phyloP scores from a whole-genome alignment of 2,329 filamentous ascomycete species.

The Botryotinia narcissicola region DNA sequence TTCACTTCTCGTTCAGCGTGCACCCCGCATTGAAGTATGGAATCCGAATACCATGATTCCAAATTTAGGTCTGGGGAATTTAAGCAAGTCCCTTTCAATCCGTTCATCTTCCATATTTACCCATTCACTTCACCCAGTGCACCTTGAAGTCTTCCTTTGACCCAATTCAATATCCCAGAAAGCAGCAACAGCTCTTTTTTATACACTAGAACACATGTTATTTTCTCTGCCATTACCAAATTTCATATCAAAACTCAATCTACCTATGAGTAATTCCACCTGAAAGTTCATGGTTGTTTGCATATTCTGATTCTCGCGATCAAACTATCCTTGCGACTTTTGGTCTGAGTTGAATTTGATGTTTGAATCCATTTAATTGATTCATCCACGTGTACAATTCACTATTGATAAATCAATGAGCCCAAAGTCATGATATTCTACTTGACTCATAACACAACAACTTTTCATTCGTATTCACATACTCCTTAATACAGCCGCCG shows the following conservation, averaged over 20 bases:
- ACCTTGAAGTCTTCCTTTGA: neutral
- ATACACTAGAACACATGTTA: neutral
- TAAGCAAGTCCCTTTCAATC: neutral
- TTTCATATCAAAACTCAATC: neutral
- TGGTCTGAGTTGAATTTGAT: neutral
- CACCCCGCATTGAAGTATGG: slow-evolving; percentile 1
- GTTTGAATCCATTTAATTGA: neutral
- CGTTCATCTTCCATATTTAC: neutral
- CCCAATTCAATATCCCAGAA: neutral
- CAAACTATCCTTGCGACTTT: neutral
- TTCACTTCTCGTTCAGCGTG: neutral
- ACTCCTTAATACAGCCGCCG: neutral
- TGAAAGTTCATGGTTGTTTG: slow-evolving; percentile 9
- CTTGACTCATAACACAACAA: neutral
- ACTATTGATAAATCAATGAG: neutral
- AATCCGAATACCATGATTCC: neutral
- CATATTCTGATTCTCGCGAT: neutral
- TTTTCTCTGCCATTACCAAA: neutral
- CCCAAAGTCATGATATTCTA: neutral
- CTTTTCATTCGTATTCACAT: neutral
- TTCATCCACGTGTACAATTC: neutral
- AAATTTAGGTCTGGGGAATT: neutral
- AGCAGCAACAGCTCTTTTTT: neutral
- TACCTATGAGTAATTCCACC: too few relatives aligned
- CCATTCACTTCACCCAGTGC: neutral